phyloP scores from a whole-genome alignment of 176 grass and related monocot species.

The Carex cristatella region DNA sequence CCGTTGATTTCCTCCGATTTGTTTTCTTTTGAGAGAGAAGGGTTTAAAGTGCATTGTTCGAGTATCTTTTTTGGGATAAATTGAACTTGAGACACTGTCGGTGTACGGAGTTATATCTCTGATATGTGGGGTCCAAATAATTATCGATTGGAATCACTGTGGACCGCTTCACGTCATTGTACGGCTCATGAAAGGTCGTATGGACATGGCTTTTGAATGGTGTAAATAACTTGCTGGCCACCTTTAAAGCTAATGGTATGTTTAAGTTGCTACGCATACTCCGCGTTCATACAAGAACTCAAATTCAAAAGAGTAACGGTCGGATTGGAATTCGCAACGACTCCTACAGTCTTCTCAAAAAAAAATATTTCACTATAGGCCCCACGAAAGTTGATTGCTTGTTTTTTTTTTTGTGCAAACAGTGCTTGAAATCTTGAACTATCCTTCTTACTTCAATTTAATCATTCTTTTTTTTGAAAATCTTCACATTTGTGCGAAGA shows the following conservation, averaged over 20 bases:
- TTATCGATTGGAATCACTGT: neutral
- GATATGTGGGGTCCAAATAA: neutral
- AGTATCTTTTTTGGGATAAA: neutral
- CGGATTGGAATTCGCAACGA: neutral
- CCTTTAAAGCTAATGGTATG: neutral
- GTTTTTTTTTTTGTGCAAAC: neutral
- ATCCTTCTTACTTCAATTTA: too few species aligned
- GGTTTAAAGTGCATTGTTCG: neutral
- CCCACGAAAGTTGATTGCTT: neutral
- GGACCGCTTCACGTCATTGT: neutral
- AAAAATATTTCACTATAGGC: neutral
- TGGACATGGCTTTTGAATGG: neutral
- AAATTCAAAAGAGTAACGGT: conserved; percentile 3
- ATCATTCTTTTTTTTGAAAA: too few species aligned
- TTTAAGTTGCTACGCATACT: neutral
- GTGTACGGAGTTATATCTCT: neutral
- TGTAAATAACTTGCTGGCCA: neutral
- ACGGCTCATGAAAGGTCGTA: neutral
- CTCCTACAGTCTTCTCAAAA: neutral
- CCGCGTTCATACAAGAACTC: neutral
- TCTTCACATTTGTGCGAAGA: too few species aligned
- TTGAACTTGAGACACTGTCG: neutral
- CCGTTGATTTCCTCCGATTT: neutral
- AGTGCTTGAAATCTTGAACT: too few species aligned
- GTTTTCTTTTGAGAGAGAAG: neutral